Conservation (phyloP, 2,329 filamentous ascomycete species). For the Botryotinia globosa region DNA sequence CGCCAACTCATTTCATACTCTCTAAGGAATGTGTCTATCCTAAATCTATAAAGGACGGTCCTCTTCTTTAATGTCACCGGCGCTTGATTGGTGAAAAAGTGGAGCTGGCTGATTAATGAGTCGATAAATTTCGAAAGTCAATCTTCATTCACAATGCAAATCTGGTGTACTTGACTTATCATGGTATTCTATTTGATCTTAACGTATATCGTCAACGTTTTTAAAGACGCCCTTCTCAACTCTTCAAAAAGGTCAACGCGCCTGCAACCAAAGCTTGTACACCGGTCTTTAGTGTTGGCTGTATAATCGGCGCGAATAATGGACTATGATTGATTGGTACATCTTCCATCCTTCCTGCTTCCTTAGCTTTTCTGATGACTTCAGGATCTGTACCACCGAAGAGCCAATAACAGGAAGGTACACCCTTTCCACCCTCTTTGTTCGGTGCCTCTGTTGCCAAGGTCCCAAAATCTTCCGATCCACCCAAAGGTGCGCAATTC, state of each 20-base stretch:
- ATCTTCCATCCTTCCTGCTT: conserved; percentile 21
- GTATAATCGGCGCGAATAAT: conserved; percentile 56
- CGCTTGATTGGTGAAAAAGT: neutral
- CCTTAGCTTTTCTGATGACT: conserved; percentile 22
- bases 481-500: conserved; percentile 22
- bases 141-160: neutral
- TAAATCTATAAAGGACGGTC: neutral
- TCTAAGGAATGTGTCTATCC: neutral
- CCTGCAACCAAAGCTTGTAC: conserved; percentile 51
- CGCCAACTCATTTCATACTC: neutral
- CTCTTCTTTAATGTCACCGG: neutral
- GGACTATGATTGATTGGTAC: conserved; percentile 57
- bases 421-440: conserved; percentile 28
- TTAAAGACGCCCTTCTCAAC: neutral
- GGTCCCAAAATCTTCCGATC: conserved; percentile 42
- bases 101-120: neutral
- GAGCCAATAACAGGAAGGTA: conserved; percentile 40
- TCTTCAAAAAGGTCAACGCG: conserved; percentile 47
- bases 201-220: neutral
- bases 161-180: neutral
- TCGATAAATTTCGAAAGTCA: neutral
- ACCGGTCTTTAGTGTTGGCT: conserved; percentile 54
- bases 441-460: conserved; percentile 45
- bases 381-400: conserved; percentile 44
- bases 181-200: neutral